phyloP scores from a whole-genome alignment of 1,284 basidiomycete species.

The Waitea zeae region DNA sequence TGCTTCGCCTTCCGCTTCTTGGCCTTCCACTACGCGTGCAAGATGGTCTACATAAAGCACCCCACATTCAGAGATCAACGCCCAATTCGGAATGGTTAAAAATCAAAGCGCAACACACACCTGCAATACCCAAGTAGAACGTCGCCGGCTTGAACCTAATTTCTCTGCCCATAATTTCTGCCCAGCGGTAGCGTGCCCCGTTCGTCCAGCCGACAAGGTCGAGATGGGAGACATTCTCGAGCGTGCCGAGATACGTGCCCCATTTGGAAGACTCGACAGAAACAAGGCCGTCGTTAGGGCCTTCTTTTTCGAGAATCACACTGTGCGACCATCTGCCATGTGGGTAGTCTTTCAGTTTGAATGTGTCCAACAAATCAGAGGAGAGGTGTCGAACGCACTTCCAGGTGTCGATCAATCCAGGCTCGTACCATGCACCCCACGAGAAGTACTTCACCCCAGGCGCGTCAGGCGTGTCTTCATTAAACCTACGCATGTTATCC shows the following conservation, averaged over 20 bases:
- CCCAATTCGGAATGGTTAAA: no score
- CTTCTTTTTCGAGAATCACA: conserved; percentile 77
- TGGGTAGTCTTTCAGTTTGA: neutral
- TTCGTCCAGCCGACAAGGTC: conserved; percentile 82
- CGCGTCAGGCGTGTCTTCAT: conserved; percentile 67
- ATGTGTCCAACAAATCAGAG: neutral
- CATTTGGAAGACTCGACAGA: conserved; percentile 73
- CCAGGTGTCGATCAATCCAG: conserved; percentile 80
- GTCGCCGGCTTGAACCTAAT: conserved; percentile 80
- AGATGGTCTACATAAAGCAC: no score
- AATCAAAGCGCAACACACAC: no score
- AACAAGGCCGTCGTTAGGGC: conserved; percentile 84
- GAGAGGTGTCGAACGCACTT: conserved; percentile 27
- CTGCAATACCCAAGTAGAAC: conserved; percentile 73
- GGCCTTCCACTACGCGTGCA: conserved; percentile 2
- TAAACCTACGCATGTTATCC: conserved; percentile 80
- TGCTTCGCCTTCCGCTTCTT: no score
- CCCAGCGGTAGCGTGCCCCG: conserved; percentile 71
- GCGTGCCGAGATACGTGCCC: conserved; percentile 77
- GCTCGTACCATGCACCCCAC: conserved; percentile 84
- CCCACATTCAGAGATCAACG: no score
- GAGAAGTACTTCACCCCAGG: conserved; percentile 74
- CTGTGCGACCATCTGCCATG: conserved; percentile 52
- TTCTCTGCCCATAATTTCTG: conserved; percentile 72
- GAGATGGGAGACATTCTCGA: conserved; percentile 82